These are phyloP conservation scores for Papiliotrema fonsecae DNA, from an alignment of 1,284 basidiomycete genomes.

Conservation along the genomic window DNA sequence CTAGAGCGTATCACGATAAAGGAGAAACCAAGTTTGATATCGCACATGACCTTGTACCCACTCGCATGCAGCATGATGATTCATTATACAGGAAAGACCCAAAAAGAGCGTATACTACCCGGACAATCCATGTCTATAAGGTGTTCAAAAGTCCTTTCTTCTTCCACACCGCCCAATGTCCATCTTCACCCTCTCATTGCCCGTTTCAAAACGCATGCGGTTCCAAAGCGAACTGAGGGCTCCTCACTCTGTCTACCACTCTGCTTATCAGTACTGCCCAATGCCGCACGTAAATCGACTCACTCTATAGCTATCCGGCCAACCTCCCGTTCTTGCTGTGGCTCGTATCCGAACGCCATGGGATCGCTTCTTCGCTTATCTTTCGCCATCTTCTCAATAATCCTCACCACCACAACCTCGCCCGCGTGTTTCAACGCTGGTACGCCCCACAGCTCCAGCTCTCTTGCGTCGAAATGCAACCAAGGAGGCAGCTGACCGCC, in stretches of 20 bases:
- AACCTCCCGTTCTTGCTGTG: conserved; percentile 38
- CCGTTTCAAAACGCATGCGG: conserved; percentile 26
- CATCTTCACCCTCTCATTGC: not conserved
- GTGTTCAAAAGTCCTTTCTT: no score
- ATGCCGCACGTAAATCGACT: conserved; percentile 11
- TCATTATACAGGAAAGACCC: not conserved
- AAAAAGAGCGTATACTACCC: no score
- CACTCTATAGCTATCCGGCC: conserved; percentile 40
- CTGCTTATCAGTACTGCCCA: conserved; percentile 13
- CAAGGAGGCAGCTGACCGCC: conserved; percentile 35
- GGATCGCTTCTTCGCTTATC: conserved; percentile 38
- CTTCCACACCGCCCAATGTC: no score
- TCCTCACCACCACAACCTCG: conserved; percentile 27
- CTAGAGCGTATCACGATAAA: no score
- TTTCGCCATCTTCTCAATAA: conserved; percentile 36
- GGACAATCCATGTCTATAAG: no score
- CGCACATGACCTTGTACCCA: no score
- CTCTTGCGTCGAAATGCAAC: conserved; percentile 44
- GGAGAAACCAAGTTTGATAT: no score
- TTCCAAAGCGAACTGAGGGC: conserved; percentile 35
- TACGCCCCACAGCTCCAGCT: conserved; percentile 45
- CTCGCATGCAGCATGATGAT: no score
- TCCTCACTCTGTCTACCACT: conserved; percentile 30
- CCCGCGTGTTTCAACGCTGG: conserved; percentile 28
- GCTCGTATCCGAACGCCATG: conserved; percentile 34